These are phyloP conservation scores for Trametes punicea DNA, from an alignment of 768 basidiomycete species.

Conservation along the genomic window DNA sequence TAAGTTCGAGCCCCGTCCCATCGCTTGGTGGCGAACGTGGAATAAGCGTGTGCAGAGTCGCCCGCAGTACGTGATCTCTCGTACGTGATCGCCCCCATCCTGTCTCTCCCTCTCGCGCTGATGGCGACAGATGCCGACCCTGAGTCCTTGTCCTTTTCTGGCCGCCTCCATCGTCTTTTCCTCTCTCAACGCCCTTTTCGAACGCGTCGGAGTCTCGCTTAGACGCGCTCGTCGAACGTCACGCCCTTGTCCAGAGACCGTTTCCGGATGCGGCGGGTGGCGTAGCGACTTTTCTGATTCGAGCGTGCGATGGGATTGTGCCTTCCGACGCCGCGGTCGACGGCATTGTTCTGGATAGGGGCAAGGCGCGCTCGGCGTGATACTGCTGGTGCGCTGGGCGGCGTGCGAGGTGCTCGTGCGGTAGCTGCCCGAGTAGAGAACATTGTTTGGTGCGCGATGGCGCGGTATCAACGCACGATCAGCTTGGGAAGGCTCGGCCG, in stretches of 20 bases:
- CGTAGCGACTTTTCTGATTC: constrained; percentile 19
- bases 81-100: constrained; percentile 10
- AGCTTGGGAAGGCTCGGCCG: background rate
- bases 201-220: background rate
- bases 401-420: background rate
- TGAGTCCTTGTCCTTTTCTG: background rate
- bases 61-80: constrained; percentile 25
- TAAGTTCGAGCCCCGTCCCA: constrained; percentile 7
- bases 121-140: constrained; percentile 8
- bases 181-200: background rate
- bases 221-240: background rate
- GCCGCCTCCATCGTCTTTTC: background rate
- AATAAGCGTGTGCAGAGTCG: constrained; percentile 27
- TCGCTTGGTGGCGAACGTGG: constrained; percentile 24
- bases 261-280: constrained; percentile 20
- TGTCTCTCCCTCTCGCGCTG: background rate
- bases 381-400: background rate
- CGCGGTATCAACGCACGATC: background rate
- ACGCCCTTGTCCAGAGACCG: background rate
- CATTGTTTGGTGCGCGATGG: background rate
- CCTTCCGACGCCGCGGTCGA: background rate
- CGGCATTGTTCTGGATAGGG: constrained; percentile 1
- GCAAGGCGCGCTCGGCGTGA: background rate
- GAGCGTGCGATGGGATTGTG: background rate
- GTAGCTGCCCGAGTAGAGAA: background rate